Conservation (phyloP, 305 asterid species). For the Ajuga reptans region DNA sequence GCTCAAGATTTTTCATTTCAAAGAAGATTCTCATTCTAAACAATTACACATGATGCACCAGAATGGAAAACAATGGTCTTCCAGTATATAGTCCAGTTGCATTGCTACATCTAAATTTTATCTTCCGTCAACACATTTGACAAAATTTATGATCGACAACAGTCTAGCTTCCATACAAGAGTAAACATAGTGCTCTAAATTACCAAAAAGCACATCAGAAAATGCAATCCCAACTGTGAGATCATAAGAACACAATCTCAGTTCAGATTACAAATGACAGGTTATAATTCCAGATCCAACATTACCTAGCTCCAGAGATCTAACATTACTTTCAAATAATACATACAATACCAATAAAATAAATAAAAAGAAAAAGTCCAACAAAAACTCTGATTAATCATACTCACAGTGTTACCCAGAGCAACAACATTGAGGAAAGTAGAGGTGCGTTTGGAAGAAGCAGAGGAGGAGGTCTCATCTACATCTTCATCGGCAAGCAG, state of each 20-base stretch:
- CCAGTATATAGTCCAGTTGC: background rate
- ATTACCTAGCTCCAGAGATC: constrained; percentile 19
- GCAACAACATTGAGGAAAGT: constrained; percentile 95
- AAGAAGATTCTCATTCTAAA: constrained; percentile 11
- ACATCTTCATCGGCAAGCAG: constrained; percentile 91
- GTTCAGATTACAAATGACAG: constrained; percentile 21
- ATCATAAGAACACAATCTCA: constrained; percentile 17
- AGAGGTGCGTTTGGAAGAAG: constrained; percentile 65
- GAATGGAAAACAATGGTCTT: background rate
- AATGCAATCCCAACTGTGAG: background rate
- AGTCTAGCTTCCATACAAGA: background rate
- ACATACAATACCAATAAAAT: constrained; percentile 10
- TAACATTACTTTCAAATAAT: constrained; percentile 3
- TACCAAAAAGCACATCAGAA: background rate
- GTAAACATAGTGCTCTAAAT: background rate
- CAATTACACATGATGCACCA: background rate
- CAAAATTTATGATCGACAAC: constrained; percentile 12
- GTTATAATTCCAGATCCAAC: constrained; percentile 25
- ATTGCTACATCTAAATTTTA: background rate
- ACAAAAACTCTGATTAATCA: constrained; percentile 14
- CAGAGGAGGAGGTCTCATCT: constrained; percentile 58
- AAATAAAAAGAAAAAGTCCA: background rate
- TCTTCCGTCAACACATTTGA: background rate
- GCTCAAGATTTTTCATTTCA: background rate
- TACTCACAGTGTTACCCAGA: constrained; percentile 86